Evolutionary conservation across 169 alveolate species (phyloP).

Genomic region (Eimeria necatrix): DNA sequence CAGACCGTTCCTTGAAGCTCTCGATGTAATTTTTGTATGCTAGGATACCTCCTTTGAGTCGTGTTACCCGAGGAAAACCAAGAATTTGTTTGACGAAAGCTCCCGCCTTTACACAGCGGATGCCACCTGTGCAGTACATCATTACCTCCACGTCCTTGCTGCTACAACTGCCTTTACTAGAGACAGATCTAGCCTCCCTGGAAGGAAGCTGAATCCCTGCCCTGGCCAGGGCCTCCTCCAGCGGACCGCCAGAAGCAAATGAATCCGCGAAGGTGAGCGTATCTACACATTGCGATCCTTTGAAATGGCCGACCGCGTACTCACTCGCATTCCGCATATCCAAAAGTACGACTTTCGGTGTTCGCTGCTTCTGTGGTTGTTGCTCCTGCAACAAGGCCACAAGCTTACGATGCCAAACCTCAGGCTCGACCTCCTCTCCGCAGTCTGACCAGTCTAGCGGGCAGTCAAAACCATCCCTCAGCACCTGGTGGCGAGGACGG

Average conservation of each 20-base stretch:
- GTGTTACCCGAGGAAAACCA: slow-evolving; percentile 79
- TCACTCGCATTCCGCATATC: slow-evolving; percentile 81
- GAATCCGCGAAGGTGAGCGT: slow-evolving; percentile 78
- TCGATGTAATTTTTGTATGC: slow-evolving; percentile 71
- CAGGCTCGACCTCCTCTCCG: slow-evolving; percentile 78
- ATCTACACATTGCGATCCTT: slow-evolving; percentile 74
- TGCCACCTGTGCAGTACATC: slow-evolving; percentile 85
- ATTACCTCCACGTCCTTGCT: slow-evolving; percentile 72
- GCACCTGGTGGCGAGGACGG: slow-evolving; percentile 78
- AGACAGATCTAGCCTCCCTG: background rate
- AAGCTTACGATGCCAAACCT: slow-evolving; percentile 75
- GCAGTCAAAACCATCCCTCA: slow-evolving; percentile 76
- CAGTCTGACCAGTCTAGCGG: slow-evolving; percentile 76
- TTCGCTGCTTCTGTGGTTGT: slow-evolving; percentile 50
- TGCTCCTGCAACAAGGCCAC: slow-evolving; percentile 56
- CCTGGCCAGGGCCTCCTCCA: slow-evolving; percentile 36
- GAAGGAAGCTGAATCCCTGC: slow-evolving; percentile 50
- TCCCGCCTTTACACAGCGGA: slow-evolving; percentile 84
- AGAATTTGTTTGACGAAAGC: slow-evolving; percentile 81
- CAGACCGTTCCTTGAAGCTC: background rate
- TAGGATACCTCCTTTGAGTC: slow-evolving; percentile 82
- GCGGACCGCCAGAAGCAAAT: slow-evolving; percentile 72
- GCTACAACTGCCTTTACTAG: background rate
- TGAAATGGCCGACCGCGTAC: slow-evolving; percentile 78
- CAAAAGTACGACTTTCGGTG: slow-evolving; percentile 48